phyloP scores from a whole-genome alignment of 805 yeast genomes.

The Blastobotrys terrestris region DNA sequence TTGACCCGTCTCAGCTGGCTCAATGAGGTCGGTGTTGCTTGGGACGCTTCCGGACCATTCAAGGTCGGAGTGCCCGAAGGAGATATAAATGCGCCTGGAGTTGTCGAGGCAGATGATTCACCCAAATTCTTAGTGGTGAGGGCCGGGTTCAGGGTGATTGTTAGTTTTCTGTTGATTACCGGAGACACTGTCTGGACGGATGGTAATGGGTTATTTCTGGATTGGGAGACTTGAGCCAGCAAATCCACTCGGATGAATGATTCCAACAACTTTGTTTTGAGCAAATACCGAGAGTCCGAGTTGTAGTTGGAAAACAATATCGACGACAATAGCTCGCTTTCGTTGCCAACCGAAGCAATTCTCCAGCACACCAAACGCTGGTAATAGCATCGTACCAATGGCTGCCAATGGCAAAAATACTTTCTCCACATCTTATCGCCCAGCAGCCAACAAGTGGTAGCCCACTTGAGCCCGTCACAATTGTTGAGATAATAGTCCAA shows the following conservation, averaged over 20 bases:
- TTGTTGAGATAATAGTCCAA: conserved; percentile 10
- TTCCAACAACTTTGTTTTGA: conserved; percentile 18
- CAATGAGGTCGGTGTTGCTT: neutral
- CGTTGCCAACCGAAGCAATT: conserved; percentile 32
- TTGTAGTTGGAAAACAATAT: conserved; percentile 24
- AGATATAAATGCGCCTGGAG: conserved; percentile 2
- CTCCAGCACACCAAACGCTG: conserved; percentile 65
- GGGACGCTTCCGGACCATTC: neutral
- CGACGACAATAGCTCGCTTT: conserved; percentile 21
- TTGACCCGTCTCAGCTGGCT: conserved; percentile 20
- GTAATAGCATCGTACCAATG: conserved; percentile 66
- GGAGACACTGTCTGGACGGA: conserved; percentile 25
- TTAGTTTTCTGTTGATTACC: conserved; percentile 24
- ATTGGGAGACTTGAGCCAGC: conserved; percentile 5
- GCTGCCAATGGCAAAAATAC: conserved; percentile 73
- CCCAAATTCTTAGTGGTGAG: neutral
- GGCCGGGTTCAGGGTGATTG: conserved; percentile 23
- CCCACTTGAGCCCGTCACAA: conserved; percentile 40
- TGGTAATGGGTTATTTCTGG: conserved; percentile 15
- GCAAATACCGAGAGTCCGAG: conserved; percentile 22
- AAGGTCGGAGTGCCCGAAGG: conserved; percentile 1
- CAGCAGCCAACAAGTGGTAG: conserved; percentile 50
- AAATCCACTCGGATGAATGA: conserved; percentile 14
- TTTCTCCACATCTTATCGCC: conserved; percentile 45
- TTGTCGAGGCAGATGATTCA: neutral